Evolutionary conservation across 2,329 filamentous ascomycete species (phyloP).

Genomic region (Penicillium sp.): DNA sequence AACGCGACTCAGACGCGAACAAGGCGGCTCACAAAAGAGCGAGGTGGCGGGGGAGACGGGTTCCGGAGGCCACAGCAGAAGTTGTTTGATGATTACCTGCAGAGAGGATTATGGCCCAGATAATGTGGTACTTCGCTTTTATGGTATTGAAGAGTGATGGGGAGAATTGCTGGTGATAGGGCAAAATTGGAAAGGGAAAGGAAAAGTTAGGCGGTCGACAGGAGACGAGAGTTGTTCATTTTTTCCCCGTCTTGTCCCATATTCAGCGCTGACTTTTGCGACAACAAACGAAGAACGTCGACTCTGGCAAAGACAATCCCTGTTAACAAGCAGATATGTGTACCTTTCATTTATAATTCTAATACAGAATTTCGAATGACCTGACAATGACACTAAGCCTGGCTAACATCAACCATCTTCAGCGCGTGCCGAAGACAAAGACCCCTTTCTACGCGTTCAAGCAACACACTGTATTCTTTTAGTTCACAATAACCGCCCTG

Average conservation of each 20-base stretch:
- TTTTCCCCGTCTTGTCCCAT: not conserved
- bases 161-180: not conserved
- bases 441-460: not conserved
- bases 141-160: not conserved
- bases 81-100: not conserved
- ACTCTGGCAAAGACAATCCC: not conserved
- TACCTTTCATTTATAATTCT: not conserved
- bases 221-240: slow-evolving; percentile 4
- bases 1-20: slow-evolving; percentile 26
- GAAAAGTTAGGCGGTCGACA: slow-evolving; percentile 14
- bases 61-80: slow-evolving; percentile 1
- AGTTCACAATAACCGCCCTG: not conserved
- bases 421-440: not conserved
- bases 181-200: slow-evolving; percentile 7
- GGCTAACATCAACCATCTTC: not conserved
- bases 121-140: not conserved
- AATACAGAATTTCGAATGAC: not conserved
- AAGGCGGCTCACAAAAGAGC: slow-evolving; percentile 12
- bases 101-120: not conserved
- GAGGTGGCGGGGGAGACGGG: slow-evolving; percentile 13
- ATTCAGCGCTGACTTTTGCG: not conserved
- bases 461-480: not conserved
- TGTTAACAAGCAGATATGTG: not conserved
- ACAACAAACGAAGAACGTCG: not conserved
- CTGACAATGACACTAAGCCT: not conserved